Percentiles rank a stretch among this genome's conserved stretches.
These are phyloP conservation scores for Eremochloa ophiuroides DNA, from an alignment of 176 grass and related monocot genomes.

Conservation along the genomic window DNA sequence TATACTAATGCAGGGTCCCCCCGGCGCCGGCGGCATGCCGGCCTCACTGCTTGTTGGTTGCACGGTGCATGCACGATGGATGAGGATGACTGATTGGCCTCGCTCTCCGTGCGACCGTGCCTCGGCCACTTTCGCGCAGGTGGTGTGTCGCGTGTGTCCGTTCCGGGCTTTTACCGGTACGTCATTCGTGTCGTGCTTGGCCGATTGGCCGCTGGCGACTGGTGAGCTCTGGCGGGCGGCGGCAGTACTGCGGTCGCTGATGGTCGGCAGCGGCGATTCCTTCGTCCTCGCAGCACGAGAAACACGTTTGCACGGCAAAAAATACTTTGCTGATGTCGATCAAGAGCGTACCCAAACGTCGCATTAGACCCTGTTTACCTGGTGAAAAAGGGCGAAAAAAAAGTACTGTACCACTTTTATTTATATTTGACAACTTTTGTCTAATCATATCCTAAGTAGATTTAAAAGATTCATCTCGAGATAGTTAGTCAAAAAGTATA, in stretches of 20 bases:
- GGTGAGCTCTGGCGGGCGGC: background rate
- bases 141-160: background rate
- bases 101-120: no score
- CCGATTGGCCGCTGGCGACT: background rate
- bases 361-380: no score
- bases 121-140: background rate
- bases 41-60: background rate
- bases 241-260: background rate
- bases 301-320: background rate
- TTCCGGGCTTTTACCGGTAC: background rate
- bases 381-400: no score
- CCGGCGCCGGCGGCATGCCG: no score
- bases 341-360: background rate
- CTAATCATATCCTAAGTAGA: no score
- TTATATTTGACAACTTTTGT: no score
- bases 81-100: background rate
- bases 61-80: slow-evolving; percentile 7
- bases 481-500: no score
- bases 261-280: background rate
- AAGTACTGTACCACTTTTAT: no score
- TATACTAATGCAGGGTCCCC: no score
- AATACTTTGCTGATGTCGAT: background rate
- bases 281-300: background rate
- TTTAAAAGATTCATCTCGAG: no score
- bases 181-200: background rate